Percentiles rank a stretch among this genome's conserved stretches.
These are phyloP conservation scores for Didymellaceae sp. DNA, from an alignment of 2,329 filamentous ascomycete species.

Conservation along the genomic window DNA sequence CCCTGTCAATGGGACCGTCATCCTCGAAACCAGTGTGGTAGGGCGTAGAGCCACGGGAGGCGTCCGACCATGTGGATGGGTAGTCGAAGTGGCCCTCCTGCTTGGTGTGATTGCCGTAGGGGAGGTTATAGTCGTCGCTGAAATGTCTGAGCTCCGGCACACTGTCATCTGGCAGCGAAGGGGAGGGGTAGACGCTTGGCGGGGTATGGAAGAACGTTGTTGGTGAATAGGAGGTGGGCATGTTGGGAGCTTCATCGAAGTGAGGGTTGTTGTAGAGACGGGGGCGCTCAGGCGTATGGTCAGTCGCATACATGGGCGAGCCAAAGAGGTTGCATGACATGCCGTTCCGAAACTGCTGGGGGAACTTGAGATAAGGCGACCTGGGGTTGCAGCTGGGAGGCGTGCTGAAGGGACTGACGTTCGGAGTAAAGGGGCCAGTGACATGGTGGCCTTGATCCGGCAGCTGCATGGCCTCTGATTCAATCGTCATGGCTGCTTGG, in stretches of 20 bases:
- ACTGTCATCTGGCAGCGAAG: conserved; percentile 29
- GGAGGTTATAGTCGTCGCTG: conserved; percentile 33
- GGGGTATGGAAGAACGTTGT: conserved; percentile 42
- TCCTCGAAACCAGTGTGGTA: conserved; percentile 17
- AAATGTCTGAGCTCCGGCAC: conserved; percentile 32
- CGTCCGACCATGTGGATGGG: conserved; percentile 30
- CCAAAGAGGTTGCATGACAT: conserved; percentile 32
- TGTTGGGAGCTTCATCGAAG: conserved; percentile 23
- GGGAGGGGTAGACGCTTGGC: conserved; percentile 27
- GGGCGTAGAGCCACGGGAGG: conserved; percentile 32
- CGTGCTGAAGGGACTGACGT: conserved; percentile 20
- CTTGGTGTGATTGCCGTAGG: conserved; percentile 25
- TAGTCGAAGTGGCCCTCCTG: conserved; percentile 27
- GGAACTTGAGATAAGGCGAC: conserved; percentile 23
- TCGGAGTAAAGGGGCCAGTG: conserved; percentile 18
- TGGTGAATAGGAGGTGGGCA: conserved; percentile 38
- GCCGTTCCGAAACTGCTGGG: conserved; percentile 24
- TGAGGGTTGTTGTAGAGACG: conserved; percentile 30
- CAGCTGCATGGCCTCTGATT: conserved; percentile 33
- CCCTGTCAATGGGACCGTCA: conserved; percentile 46
- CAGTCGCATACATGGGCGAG: conserved; percentile 26
- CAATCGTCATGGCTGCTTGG: conserved; percentile 23
- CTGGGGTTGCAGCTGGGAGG: conserved; percentile 13
- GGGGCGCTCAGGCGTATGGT: conserved; percentile 28
- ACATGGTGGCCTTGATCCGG: conserved; percentile 20